Base-by-base conservation (phyloP, 192 early-diverging fungal species). In the Dissophora globulifera region DNA sequence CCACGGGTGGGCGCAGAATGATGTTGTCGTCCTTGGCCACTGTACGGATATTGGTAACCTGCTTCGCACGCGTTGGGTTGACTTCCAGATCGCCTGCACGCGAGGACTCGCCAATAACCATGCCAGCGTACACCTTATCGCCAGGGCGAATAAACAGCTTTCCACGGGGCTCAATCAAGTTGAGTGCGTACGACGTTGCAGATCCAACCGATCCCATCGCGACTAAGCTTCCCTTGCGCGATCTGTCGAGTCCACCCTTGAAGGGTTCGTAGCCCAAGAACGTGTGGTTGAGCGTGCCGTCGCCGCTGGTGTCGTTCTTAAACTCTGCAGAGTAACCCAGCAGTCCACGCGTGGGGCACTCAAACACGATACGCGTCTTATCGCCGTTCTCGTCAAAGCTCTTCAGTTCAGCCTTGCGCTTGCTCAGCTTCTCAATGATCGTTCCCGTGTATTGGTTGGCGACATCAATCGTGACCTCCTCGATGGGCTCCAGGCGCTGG, bases 271-370 rank as follows among this genome's bases (percentile, higher is more conserved):
- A 95, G 23, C 81, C 87, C 32, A 88, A 75, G 55, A 95, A 87
- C 23, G 91, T 86, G 66, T 92, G 88, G 83, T 93, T 95, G 82
- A 95, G 71, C 19, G 88, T 88, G 15, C 93, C 93, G 27, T 92
- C 88, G 2, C 93, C 93, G 59, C 89, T 90, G 3, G 93, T 94
- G 67, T 93, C 92, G 82, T 92, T 93, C 81, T 93, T 93, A 78
- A 95, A 95, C 80, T 95, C 93, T 40, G 93, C 89, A 48, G 92
- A 84, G 52, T 93, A 95, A 27, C 93, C 93, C 1, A 95, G 78
- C 63, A 95, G 79, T 13, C 93, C 93, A 33, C 93, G 86, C 1
- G 93, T 93, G 1, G 93, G 93, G 57, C 92, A 87, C 57, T 90
- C 85, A 81, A 95, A 93, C 1, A 95, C 79, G 51, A 95, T 62